Base-by-base conservation (phyloP, 2,329 filamentous ascomycete genomes). In the Fusarium pseudonygamai region DNA sequence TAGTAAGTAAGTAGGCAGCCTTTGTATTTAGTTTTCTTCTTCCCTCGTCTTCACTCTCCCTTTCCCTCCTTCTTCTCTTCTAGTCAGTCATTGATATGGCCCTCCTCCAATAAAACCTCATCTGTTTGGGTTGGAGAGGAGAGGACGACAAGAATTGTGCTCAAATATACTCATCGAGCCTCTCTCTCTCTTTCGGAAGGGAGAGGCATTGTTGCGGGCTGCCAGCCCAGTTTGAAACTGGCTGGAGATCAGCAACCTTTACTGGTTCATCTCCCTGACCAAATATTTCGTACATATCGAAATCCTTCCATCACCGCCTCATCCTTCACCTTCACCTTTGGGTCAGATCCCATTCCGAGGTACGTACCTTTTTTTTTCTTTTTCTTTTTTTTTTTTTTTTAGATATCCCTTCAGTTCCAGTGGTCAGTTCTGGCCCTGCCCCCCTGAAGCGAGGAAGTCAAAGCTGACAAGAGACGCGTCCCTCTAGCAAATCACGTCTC, bases 111-210 rank as follows among this genome's bases (percentile, higher is more conserved):
- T 71, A 72, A 37, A 53, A 64, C 71, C 71, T 74, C 58, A 57
- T 49, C 60, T 69, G 32, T 56, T 56, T 61, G 32, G 71, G 71
- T 75, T 69, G 73, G 61, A 77, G 75, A 77, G 69, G 69, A 64
- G 65, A 64, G 61, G 70, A 70, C 49, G 49, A 26, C 58, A 37
- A 59, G 36, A 63, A 37, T 34, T 60, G 49, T 32, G 36, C 30
- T 49, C 40, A 37, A 42, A 68, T 30, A 67, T 60, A 55, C 50
- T 37, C 42, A n/a, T 53, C 62, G 50, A 49, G 49, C 74, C 45
- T 73, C 71, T 73, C 59, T 16, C 15, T 73, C 67, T 72, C 59
- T 36, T 20, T 37, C 46, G 42, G 39, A 46, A 59, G 71, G 59
- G 71, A 69, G 71, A 64, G 67, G 67, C 47, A 69, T 74, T 57